phyloP scores from a whole-genome alignment of 78 protist genomes.

The Dictyostelium intermedium region DNA sequence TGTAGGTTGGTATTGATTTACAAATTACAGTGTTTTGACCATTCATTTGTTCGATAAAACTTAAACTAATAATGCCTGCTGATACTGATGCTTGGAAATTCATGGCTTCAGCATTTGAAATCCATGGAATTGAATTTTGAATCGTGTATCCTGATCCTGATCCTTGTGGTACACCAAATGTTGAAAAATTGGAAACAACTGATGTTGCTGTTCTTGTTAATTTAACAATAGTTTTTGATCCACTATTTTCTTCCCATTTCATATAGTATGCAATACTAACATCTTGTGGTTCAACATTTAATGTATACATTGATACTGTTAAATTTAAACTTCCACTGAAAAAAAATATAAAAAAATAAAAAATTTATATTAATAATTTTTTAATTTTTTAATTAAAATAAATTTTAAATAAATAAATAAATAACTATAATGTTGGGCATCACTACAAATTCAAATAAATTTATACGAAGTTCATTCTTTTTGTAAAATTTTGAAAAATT shows the following conservation, averaged over 20 bases:
- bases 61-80: slow-evolving; percentile 31
- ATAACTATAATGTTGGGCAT: too few species aligned
- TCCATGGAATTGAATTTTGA: slow-evolving; percentile 32
- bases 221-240: not conserved
- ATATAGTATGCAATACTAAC: slow-evolving; percentile 5
- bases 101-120: slow-evolving; percentile 47
- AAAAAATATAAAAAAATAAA: too few species aligned
- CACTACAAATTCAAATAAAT: too few species aligned
- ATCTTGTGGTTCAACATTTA: not conserved
- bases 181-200: slow-evolving; percentile 2
- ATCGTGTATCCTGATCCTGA: slow-evolving; percentile 11
- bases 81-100: slow-evolving; percentile 48
- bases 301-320: slow-evolving; percentile 6
- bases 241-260: slow-evolving; percentile 9
- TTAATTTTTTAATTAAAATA: too few species aligned
- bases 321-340: slow-evolving; percentile 36
- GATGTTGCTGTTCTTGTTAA: slow-evolving; percentile 65
- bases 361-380: not conserved
- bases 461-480: too few species aligned
- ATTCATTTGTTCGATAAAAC: not conserved
- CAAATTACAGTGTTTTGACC: slow-evolving; percentile 20
- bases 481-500: not conserved
- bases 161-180: slow-evolving; percentile 57
- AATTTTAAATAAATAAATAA: too few species aligned
- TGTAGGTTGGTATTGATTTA: slow-evolving; percentile 41